A percentile compares a stretch with the other conserved stretches of the same genome.
phyloP scores from a whole-genome alignment of 2,329 filamentous ascomycete genomes.

The Pestalotiopsis sp. region DNA sequence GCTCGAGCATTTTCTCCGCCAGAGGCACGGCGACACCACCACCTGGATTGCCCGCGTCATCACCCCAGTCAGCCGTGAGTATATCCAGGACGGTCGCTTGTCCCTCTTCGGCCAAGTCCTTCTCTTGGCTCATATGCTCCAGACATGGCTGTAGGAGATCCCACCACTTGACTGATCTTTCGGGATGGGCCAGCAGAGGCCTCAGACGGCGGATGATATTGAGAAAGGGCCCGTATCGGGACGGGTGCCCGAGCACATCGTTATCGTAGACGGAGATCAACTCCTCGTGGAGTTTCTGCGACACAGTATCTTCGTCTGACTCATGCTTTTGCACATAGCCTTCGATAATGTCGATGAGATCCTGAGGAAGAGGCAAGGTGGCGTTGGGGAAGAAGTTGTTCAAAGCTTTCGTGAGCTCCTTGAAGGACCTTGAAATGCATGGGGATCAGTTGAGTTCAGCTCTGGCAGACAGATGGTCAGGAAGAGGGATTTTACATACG shows the following conservation, averaged over 20 bases:
- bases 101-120: constrained; percentile 65
- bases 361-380: constrained; percentile 65
- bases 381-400: constrained; percentile 51
- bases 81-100: constrained; percentile 67
- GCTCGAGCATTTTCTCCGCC: constrained; percentile 53
- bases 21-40: constrained; percentile 41
- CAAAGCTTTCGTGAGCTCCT: constrained; percentile 63
- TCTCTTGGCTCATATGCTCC: constrained; percentile 61
- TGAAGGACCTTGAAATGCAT: constrained; percentile 50
- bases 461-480: not conserved
- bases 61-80: constrained; percentile 63
- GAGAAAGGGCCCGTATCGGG: constrained; percentile 69
- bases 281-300: constrained; percentile 76
- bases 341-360: constrained; percentile 63
- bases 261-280: constrained; percentile 68
- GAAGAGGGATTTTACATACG: constrained; percentile 7
- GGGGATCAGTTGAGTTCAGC: not conserved
- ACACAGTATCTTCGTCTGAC: constrained; percentile 66
- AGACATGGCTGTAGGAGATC: constrained; percentile 61
- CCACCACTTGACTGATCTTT: constrained; percentile 73
- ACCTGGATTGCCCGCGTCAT: constrained; percentile 45
- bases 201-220: constrained; percentile 66
- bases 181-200: constrained; percentile 63
- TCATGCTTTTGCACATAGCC: constrained; percentile 69
- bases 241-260: constrained; percentile 58